These are phyloP conservation scores for Xylaria sp. DNA, from an alignment of 2,329 filamentous ascomycete species.

Conservation along the genomic window DNA sequence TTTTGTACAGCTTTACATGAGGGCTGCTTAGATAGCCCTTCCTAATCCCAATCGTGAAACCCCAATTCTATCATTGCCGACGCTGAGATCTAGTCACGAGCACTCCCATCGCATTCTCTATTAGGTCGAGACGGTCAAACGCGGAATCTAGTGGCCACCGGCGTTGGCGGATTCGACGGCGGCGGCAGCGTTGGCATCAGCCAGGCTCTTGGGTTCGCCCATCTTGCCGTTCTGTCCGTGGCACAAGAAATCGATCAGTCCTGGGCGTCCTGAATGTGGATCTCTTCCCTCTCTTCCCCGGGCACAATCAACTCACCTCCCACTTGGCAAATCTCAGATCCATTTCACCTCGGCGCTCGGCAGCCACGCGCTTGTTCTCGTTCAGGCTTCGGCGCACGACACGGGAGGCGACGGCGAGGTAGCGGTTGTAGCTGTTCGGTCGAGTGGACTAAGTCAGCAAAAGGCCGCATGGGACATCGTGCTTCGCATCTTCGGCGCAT, in stretches of 20 bases:
- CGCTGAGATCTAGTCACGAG: conserved; percentile 24
- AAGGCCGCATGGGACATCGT: conserved; percentile 31
- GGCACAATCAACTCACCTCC: conserved; percentile 73
- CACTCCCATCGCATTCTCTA: conserved; percentile 35
- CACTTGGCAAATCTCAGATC: conserved; percentile 94
- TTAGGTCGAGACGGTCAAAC: conserved; percentile 18
- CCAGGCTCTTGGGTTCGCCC: conserved; percentile 82
- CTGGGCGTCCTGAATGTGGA: conserved; percentile 31
- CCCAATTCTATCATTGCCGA: conserved; percentile 39
- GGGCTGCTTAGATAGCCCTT: conserved; percentile 33
- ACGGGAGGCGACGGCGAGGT: conserved; percentile 93
- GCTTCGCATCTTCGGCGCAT: conserved; percentile 12
- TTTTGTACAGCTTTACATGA: conserved; percentile 51
- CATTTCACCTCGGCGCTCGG: conserved; percentile 90
- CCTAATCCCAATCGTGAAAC: conserved; percentile 18
- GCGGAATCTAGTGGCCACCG: conserved; percentile 50
- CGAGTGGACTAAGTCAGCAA: conserved; percentile 50
- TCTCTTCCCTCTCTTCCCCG: conserved; percentile 1
- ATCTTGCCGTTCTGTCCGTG: conserved; percentile 89
- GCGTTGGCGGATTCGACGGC: conserved; percentile 52
- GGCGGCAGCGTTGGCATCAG: conserved; percentile 62
- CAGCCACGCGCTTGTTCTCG: conserved; percentile 87
- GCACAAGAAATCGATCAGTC: conserved; percentile 52
- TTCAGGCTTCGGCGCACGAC: conserved; percentile 96
- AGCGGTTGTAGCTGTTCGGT: conserved; percentile 93